Evolutionary conservation across 2,329 filamentous ascomycete genomes (phyloP), one percentile per base, ranked within the genome.

Genomic region (Akanthomyces uredinophilus): DNA sequence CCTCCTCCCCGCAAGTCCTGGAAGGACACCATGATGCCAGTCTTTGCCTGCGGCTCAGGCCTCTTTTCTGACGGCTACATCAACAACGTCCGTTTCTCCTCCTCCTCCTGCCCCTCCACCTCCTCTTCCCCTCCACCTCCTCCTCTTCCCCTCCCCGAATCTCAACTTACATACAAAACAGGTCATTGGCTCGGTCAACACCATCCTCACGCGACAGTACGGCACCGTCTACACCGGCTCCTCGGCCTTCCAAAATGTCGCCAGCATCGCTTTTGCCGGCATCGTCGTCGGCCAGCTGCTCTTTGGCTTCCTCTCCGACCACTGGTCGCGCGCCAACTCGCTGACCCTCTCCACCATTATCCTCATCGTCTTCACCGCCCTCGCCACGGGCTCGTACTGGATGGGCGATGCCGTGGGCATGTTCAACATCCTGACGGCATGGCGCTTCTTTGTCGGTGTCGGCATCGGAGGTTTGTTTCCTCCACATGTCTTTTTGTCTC

Each of bases 31-130:
- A 62, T 58, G 53, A 46, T 83, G 82, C 91, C 92, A 16, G 89
- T 92, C 1, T 88, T 96, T 68, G 92, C 92, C 50, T 96, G 92
- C 70, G 93, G 93, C 66, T 90, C 92, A 56, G 93, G 93, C 69
- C 81, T 96, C 2, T 96, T 96, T 75, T 92, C 89, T 24, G 93
- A 96, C 74, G 93, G 93, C 16, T 96, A 96, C 74, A 85, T 96
- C 71, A 96, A 96, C 76, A 92, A 91, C 70, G 90, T 92, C 76
- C 65, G 73, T 63, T 29, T 2, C 32, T 35, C 32, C 32, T 35
- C 32, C 27, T 29, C 8, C 2, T 8, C 24, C 44, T 29, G n/a
- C n/a, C n/a, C n/a, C n/a, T n/a, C n/a, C n/a, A n/a, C n/a, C n/a
- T 2, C 1, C 11, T 32, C 1, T 41, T 20, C 35, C 20, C 24